Percentiles rank a stretch among this genome's conserved stretches.
phyloP scores from a whole-genome alignment of 345 rosid genomes.

The Carallia brachiata region DNA sequence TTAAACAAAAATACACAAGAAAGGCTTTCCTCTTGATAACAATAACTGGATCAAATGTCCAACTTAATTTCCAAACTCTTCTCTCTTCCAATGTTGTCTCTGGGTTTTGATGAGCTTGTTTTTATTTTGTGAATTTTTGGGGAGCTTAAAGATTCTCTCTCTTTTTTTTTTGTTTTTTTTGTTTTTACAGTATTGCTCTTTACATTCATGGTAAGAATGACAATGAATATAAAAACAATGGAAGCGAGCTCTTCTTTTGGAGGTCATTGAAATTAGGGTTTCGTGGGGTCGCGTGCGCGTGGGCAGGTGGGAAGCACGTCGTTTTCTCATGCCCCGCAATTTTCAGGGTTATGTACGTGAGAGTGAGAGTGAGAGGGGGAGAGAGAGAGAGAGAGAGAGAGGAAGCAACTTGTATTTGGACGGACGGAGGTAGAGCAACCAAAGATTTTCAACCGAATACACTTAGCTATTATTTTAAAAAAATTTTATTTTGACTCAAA shows the following conservation, averaged over 20 bases:
- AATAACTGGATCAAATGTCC: too few relatives aligned
- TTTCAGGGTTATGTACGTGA: constrained; percentile 12
- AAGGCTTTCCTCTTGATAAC: too few relatives aligned
- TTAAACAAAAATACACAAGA: not conserved
- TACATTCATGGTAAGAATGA: not conserved
- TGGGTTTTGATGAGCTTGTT: not conserved
- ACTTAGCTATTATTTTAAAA: too few relatives aligned
- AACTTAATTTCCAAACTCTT: too few relatives aligned
- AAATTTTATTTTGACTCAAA: too few relatives aligned
- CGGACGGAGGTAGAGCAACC: not conserved
- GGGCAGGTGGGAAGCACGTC: constrained; percentile 55
- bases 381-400: not conserved
- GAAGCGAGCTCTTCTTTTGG: constrained; percentile 30
- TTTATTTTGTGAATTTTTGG: not conserved
- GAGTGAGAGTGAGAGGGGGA: not conserved
- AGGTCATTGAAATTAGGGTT: constrained; percentile 50
- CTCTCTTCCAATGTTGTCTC: too few relatives aligned
- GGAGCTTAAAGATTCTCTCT: not conserved
- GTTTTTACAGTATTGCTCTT: not conserved
- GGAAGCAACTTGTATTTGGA: not conserved
- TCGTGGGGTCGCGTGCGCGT: constrained; percentile 54
- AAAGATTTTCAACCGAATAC: too few relatives aligned
- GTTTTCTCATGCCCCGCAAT: constrained; percentile 39
- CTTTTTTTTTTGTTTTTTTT: not conserved
- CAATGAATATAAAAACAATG: not conserved